Base-by-base conservation (phyloP, 805 yeast genomes). In the Kodamaea kakaduensis region DNA sequence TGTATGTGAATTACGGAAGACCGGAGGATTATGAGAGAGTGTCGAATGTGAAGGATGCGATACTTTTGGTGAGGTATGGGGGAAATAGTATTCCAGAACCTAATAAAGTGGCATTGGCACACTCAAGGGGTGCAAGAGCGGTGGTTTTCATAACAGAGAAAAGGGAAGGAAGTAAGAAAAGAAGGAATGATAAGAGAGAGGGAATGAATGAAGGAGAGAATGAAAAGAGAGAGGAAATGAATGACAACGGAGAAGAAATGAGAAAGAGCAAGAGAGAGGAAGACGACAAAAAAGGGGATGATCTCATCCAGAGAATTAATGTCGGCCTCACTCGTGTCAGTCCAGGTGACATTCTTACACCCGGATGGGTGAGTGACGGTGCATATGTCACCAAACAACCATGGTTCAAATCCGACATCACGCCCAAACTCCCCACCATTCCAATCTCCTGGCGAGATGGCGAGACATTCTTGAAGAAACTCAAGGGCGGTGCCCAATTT, bases 371-470 rank as follows among this genome's bases (percentile, higher is more conserved):
- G 0, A 61, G 74, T 15, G 62, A 54, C 14, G 61, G 61, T 25
- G 64, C 61, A 15, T 55, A 57, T 37, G 59, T 59, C 29, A 64
- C 64, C 10, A 64, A 67, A 37, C 51, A 64, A 12, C 59, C 57
- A 9, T 61, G 77, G 61, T 56, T 64, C 4, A 60, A 73, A 10
- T 73, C 84, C 0, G 53, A 52, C 4, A 64, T 75, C 25, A 65
- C 84, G 2, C 84, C 95, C 1, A 70, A 77, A 12, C 75, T 90
- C 4, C 95, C 96, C 1, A 70, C 84, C 6, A 64, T 85, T 0
- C 89, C 96, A 0, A 61, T 88, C 6, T 81, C 95, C 0, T 79
- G 82, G 77, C 67, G 68, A 26, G 95, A 86, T 49, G 88, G 81
- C 3, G 52, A 43, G 22, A 34, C 33, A 3, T 49, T 67, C 10